phyloP scores from a whole-genome alignment of 352 stramenopile genomes.

The Elongisporangium anandrum region DNA sequence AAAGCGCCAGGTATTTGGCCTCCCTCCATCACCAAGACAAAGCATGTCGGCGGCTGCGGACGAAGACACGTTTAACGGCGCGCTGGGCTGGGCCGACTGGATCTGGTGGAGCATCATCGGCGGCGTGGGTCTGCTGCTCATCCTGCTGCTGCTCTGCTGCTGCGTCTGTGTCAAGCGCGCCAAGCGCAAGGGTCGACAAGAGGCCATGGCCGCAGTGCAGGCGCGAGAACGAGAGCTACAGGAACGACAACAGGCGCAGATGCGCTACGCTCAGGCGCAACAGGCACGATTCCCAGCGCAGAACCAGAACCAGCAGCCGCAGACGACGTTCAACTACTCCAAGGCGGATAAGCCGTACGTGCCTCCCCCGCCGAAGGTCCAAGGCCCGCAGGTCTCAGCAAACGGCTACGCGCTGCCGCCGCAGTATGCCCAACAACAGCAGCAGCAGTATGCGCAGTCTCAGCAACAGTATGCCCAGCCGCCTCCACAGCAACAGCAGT shows the following conservation, averaged over 20 bases:
- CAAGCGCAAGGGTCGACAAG: slow-evolving; percentile 71
- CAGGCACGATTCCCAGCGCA: slow-evolving; percentile 27
- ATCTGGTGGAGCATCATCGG: slow-evolving; percentile 72
- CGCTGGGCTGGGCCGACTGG: slow-evolving; percentile 75
- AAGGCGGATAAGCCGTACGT: slow-evolving; percentile 19
- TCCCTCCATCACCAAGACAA: neutral
- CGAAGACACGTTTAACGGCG: slow-evolving; percentile 65
- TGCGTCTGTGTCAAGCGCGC: slow-evolving; percentile 73
- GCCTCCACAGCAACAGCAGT: slow-evolving; percentile 5
- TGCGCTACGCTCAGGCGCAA: slow-evolving; percentile 45
- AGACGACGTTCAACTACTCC: slow-evolving; percentile 8
- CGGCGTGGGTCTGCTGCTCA: slow-evolving; percentile 54
- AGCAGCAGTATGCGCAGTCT: slow-evolving; percentile 5
- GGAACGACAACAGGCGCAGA: slow-evolving; percentile 38
- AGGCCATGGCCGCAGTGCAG: slow-evolving; percentile 58
- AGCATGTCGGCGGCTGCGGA: slow-evolving; percentile 1
- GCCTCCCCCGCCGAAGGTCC: slow-evolving; percentile 17
- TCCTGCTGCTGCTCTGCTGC: slow-evolving; percentile 69
- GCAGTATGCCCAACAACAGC: slow-evolving; percentile 5
- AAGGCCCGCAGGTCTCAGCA: slow-evolving; percentile 35
- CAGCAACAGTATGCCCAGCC: slow-evolving; percentile 7
- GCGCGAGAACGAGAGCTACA: slow-evolving; percentile 42
- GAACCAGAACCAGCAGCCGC: slow-evolving; percentile 8
- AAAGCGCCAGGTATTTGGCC: neutral
- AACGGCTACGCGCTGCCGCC: slow-evolving; percentile 25